Evolutionary conservation across 495 filamentous ascomycete genomes (phyloP), one percentile per base, ranked within the genome.

Genomic region (Hyaloscypha hepaticicola): DNA sequence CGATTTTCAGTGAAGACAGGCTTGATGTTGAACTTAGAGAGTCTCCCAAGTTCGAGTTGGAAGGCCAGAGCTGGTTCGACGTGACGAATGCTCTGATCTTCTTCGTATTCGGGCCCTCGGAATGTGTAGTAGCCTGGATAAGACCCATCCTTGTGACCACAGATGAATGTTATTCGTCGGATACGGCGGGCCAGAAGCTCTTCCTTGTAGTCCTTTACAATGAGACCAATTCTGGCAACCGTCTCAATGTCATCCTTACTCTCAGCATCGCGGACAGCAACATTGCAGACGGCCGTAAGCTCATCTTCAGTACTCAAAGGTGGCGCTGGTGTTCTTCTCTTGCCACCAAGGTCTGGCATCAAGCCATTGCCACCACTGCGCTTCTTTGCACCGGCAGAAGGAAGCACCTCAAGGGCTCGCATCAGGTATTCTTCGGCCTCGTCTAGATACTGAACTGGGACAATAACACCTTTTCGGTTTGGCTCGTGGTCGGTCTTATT

Each of bases 101-200:
- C 95, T 58, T 84, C 82, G 76, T 95, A 98, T 58, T 82, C 77
- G 34, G 96, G 93, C 4, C 93, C 93, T 70, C 95, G 88, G 90
- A 98, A 98, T 45, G 95, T 99, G 81, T 89, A 98, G 83, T 99
- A 98, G 22, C 90, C 92, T 31, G 96, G 95, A 74, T 98, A 97
- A 26, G 92, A 90, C 51, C 96, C 96, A 73, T 98, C 89, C 69
- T 89, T 91, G 79, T 91, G 91, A 51, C 95, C 95, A 73, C 95
- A 98, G 73, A 98, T 93, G 80, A 99, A 97, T 33, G 92, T 98
- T 11, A 99, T 78, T 65, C 95, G 89, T 60, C 95, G 92, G 58
- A 99, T 85, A 21, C 89, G 85, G 66, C 89, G 90, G 58, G 86
- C 77, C 38, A 93, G 77, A 49, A 98, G 80, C 66, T 99, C 95